phyloP scores from a whole-genome alignment of 306 rosid species.

The Castanospermum australe region DNA sequence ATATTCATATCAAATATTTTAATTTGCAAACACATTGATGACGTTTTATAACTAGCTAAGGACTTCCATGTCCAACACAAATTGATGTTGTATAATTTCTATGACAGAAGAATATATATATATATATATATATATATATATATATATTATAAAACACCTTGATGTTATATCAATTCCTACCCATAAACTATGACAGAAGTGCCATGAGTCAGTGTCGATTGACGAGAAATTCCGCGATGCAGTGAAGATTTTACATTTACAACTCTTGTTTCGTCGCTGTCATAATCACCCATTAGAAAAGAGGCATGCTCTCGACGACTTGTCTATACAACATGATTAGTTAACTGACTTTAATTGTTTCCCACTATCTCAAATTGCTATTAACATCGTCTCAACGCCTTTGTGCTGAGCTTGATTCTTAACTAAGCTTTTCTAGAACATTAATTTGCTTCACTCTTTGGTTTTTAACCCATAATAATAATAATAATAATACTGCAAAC shows the following conservation, averaged over 20 bases:
- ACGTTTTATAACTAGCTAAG: background rate
- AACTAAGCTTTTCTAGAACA: background rate
- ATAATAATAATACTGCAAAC: background rate
- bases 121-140: no score
- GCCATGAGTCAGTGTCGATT: background rate
- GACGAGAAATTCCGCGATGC: background rate
- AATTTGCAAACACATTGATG: background rate
- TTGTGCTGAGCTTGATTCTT: background rate
- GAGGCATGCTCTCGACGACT: background rate
- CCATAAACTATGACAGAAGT: background rate
- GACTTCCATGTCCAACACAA: background rate
- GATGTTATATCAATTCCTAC: background rate
- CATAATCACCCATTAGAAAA: slow-evolving; percentile 25
- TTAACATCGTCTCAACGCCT: background rate
- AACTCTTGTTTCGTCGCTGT: slow-evolving; percentile 3
- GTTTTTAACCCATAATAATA: background rate
- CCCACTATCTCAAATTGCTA: slow-evolving; percentile 16
- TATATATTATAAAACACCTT: no score
- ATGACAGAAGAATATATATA: no score
- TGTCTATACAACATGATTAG: slow-evolving; percentile 3
- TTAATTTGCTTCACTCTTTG: background rate
- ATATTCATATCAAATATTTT: no score
- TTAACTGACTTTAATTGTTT: background rate
- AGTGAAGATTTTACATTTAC: background rate
- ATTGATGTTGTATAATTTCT: no score